These are phyloP conservation scores for Ruellia speciosa DNA, from an alignment of 305 asterid species.

Conservation along the genomic window DNA sequence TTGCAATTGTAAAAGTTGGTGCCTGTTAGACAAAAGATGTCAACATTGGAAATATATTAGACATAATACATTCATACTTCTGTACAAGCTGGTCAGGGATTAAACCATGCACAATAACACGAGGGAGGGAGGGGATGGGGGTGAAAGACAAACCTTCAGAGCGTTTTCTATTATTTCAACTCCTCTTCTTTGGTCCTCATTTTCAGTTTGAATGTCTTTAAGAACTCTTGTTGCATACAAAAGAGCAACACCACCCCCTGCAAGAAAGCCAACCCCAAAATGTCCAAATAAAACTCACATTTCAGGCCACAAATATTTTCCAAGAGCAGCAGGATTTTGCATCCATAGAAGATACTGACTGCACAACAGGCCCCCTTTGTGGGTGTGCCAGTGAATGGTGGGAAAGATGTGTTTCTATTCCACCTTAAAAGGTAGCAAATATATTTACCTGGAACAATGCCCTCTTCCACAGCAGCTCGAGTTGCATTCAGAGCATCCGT, in stretches of 20 bases:
- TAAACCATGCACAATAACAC: too few relatives aligned
- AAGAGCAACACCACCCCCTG: conserved; percentile 93
- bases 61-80: background rate
- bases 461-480: conserved; percentile 90
- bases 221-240: conserved; percentile 65
- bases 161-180: conserved; percentile 69
- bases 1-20: conserved; percentile 63
- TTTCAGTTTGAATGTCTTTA: conserved; percentile 48
- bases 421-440: conserved; percentile 5
- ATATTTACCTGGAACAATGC: conserved; percentile 68
- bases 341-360: conserved; percentile 3
- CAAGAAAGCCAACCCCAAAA: conserved; percentile 9
- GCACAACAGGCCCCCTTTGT: background rate
- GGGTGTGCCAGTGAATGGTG: conserved; percentile 4
- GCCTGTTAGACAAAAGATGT: conserved; percentile 41
- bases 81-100: background rate
- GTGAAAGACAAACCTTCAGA: conserved; percentile 50
- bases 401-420: conserved; percentile 5
- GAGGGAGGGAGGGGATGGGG: background rate
- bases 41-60: background rate
- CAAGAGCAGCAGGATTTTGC: conserved; percentile 4
- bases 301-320: conserved; percentile 11
- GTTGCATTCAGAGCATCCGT: conserved; percentile 92
- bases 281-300: conserved; percentile 1
- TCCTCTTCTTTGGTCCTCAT: conserved; percentile 73